These are phyloP conservation scores for Citrus medica DNA, from an alignment of 345 rosid species.

Conservation along the genomic window DNA sequence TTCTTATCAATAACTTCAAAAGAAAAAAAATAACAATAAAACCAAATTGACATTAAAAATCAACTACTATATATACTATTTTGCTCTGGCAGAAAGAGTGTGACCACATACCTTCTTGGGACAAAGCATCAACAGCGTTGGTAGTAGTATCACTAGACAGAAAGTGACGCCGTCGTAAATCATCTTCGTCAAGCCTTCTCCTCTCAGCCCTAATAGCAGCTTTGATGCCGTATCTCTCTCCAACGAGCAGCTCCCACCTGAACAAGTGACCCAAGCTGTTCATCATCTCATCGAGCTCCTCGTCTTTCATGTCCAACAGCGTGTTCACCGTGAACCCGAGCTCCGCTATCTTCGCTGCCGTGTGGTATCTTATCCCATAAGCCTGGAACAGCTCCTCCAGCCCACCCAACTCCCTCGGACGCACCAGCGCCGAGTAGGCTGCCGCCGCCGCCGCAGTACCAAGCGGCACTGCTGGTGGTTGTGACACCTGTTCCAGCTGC, in stretches of 20 bases:
- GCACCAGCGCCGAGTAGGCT: conserved; percentile 35
- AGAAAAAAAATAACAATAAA: neutral
- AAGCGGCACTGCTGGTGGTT: conserved; percentile 21
- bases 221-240: conserved; percentile 88
- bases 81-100: neutral
- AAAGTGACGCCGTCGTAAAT: conserved; percentile 48
- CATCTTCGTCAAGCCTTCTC: conserved; percentile 65
- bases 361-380: conserved; percentile 79
- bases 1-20: neutral
- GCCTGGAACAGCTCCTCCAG: conserved; percentile 79
- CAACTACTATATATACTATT: neutral
- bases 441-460: conserved; percentile 16
- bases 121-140: conserved; percentile 71
- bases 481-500: conserved; percentile 19
- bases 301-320: conserved; percentile 87
- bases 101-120: conserved; percentile 70
- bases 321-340: conserved; percentile 93
- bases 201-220: conserved; percentile 94
- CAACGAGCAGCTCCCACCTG: conserved; percentile 91
- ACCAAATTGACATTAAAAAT: neutral
- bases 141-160: conserved; percentile 47
- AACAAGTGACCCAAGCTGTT: conserved; percentile 83
- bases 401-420: conserved; percentile 56
- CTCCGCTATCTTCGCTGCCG: conserved; percentile 90
- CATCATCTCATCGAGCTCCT: conserved; percentile 99